phyloP scores from a whole-genome alignment of 1,139 yeast species.

The Hyphopichia burtonii region DNA sequence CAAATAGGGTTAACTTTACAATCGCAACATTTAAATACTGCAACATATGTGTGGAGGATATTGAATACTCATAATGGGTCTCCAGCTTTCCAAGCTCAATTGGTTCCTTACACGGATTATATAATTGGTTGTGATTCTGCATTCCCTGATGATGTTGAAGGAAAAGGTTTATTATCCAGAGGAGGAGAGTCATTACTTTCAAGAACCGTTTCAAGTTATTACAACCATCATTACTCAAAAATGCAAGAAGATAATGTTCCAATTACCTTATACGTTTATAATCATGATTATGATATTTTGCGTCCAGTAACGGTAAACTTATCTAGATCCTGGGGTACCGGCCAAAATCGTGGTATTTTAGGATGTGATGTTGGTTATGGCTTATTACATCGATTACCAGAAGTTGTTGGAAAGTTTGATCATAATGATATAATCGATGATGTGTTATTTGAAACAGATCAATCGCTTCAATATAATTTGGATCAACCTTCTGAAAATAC shows the following conservation, averaged over 20 bases:
- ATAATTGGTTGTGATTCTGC: slow-evolving; percentile 80
- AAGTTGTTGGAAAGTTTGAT: slow-evolving; percentile 53
- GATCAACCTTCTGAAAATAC: slow-evolving; percentile 6
- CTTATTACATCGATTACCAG: slow-evolving; percentile 78
- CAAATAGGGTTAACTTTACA: slow-evolving; percentile 68
- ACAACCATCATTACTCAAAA: slow-evolving; percentile 47
- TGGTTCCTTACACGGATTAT: slow-evolving; percentile 83
- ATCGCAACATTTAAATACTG: slow-evolving; percentile 71
- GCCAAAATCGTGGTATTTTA: slow-evolving; percentile 68
- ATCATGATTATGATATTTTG: slow-evolving; percentile 79
- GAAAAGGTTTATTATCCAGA: slow-evolving; percentile 62
- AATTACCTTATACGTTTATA: slow-evolving; percentile 72
- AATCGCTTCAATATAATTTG: slow-evolving; percentile 9
- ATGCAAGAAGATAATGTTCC: slow-evolving; percentile 37
- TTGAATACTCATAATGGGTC: slow-evolving; percentile 71
- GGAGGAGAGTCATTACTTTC: slow-evolving; percentile 87
- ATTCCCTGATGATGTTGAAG: slow-evolving; percentile 47
- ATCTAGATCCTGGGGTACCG: slow-evolving; percentile 41
- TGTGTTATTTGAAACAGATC: slow-evolving; percentile 33
- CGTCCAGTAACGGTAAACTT: slow-evolving; percentile 79
- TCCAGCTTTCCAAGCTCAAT: slow-evolving; percentile 84
- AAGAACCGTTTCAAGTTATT: slow-evolving; percentile 58
- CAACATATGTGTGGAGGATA: slow-evolving; percentile 88
- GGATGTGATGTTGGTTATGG: slow-evolving; percentile 98
- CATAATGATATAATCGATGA: slow-evolving; percentile 33